Conservation (phyloP, 2,329 filamentous ascomycete species). For the Aureobasidium mangrovei region DNA sequence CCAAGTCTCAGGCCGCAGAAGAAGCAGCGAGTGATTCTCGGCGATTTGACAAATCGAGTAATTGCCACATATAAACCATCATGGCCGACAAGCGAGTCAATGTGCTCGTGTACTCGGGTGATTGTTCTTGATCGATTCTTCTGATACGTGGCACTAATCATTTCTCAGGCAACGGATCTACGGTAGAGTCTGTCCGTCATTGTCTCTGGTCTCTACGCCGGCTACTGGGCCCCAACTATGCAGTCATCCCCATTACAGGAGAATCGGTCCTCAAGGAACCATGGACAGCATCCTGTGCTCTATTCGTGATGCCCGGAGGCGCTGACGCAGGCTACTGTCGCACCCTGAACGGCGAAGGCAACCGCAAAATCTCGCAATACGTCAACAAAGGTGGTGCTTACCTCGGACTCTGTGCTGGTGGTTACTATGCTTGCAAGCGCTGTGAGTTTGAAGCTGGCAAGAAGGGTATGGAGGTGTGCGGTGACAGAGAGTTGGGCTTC, state of each 20-base stretch:
- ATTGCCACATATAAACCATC: slow-evolving; percentile 14
- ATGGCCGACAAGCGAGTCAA: slow-evolving; percentile 72
- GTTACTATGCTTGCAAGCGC: slow-evolving; percentile 71
- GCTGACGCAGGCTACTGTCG: slow-evolving; percentile 90
- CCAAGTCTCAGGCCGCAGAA: slow-evolving; percentile 1
- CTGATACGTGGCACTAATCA: slow-evolving; percentile 8
- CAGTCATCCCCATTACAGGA: slow-evolving; percentile 76
- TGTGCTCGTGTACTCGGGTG: slow-evolving; percentile 86
- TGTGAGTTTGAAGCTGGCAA: slow-evolving; percentile 93
- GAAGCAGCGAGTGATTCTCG: slow-evolving; percentile 9
- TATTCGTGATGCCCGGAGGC: slow-evolving; percentile 86
- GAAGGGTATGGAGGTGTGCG: slow-evolving; percentile 71
- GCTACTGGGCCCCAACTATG: slow-evolving; percentile 82
- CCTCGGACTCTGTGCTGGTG: slow-evolving; percentile 87
- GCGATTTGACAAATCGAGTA: slow-evolving; percentile 6
- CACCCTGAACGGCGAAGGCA: slow-evolving; percentile 78
- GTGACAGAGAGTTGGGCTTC: slow-evolving; percentile 75
- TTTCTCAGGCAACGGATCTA: slow-evolving; percentile 66
- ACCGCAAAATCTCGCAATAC: slow-evolving; percentile 73
- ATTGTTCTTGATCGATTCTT: slow-evolving; percentile 15
- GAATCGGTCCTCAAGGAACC: slow-evolving; percentile 79
- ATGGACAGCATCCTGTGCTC: slow-evolving; percentile 76
- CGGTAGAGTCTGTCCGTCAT: slow-evolving; percentile 79
- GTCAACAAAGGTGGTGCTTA: slow-evolving; percentile 79
- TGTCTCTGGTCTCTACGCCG: slow-evolving; percentile 79